Evolutionary conservation across 2,329 filamentous ascomycete species (phyloP).

Genomic region (Xylariaceae sp.): DNA sequence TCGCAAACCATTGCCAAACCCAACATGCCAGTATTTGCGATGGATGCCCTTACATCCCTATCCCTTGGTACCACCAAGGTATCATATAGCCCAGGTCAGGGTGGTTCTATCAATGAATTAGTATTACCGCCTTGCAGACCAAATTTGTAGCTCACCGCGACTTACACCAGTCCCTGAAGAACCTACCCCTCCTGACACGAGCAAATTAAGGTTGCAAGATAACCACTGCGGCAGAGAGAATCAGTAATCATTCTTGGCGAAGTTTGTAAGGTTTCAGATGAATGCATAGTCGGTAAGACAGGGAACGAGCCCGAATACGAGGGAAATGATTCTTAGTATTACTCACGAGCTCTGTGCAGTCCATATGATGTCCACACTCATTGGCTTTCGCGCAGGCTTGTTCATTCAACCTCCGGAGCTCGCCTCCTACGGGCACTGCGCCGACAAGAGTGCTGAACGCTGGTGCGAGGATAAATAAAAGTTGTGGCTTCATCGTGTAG

Average conservation of each 20-base stretch:
- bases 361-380: constrained; percentile 23
- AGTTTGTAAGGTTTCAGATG: too few species aligned
- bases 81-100: constrained; percentile 22
- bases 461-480: not conserved
- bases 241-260: too few species aligned
- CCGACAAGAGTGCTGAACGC: not conserved
- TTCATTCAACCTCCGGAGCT: constrained; percentile 19
- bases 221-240: too few species aligned
- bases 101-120: constrained; percentile 12
- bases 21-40: too few species aligned
- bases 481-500: constrained; percentile 14
- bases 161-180: constrained; percentile 20
- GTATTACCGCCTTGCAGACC: too few species aligned
- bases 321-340: too few species aligned
- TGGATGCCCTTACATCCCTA: constrained; percentile 20
- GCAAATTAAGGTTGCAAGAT: constrained; percentile 22
- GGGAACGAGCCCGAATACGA: too few species aligned
- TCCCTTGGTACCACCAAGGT: constrained; percentile 28
- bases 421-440: constrained; percentile 19
- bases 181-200: constrained; percentile 6
- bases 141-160: too few species aligned
- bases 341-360: constrained; percentile 25
- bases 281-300: too few species aligned
- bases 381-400: constrained; percentile 18
- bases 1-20: too few species aligned